Percentiles rank a stretch among this genome's conserved stretches.
These are phyloP conservation scores for Musa beccarii DNA, from an alignment of 176 grass and related monocot genomes.

Conservation along the genomic window DNA sequence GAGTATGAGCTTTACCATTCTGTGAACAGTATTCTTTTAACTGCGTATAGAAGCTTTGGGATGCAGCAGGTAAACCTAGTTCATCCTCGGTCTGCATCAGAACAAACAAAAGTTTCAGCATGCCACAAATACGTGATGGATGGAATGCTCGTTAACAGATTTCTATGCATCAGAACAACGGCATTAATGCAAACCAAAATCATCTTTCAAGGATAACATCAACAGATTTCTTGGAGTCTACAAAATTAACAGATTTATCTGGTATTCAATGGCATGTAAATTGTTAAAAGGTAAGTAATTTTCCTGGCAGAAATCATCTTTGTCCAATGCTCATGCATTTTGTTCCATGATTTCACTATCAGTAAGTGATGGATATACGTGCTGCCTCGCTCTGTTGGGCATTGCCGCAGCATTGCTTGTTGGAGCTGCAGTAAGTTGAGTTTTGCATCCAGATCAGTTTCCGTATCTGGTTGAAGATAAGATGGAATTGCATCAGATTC, in stretches of 20 bases:
- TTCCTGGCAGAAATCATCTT: background rate
- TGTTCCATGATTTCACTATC: background rate
- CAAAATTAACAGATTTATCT: background rate
- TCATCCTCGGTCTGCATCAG: conserved; percentile 56
- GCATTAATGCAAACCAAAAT: background rate
- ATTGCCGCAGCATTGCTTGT: conserved; percentile 37
- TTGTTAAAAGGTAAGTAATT: background rate
- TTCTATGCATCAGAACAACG: background rate
- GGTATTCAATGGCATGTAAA: background rate
- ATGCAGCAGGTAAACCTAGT: conserved; percentile 64
- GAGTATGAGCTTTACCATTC: too few species aligned
- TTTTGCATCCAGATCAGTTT: conserved; percentile 55
- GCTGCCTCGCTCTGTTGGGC: conserved; percentile 20
- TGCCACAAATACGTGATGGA: background rate
- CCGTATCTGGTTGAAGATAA: conserved; percentile 82
- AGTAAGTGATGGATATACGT: conserved; percentile 23
- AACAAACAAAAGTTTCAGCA: conserved; percentile 5
- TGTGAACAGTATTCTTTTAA: conserved; percentile 19
- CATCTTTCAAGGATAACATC: background rate
- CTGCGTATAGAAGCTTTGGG: conserved; percentile 54
- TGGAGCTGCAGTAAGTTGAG: conserved; percentile 60
- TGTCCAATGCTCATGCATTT: background rate
- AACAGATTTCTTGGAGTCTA: background rate
- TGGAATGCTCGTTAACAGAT: background rate
- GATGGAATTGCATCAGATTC: conserved; percentile 56